Evolutionary conservation across 139 green algal species (phyloP).

Genomic region (Nannochloris sp.): DNA sequence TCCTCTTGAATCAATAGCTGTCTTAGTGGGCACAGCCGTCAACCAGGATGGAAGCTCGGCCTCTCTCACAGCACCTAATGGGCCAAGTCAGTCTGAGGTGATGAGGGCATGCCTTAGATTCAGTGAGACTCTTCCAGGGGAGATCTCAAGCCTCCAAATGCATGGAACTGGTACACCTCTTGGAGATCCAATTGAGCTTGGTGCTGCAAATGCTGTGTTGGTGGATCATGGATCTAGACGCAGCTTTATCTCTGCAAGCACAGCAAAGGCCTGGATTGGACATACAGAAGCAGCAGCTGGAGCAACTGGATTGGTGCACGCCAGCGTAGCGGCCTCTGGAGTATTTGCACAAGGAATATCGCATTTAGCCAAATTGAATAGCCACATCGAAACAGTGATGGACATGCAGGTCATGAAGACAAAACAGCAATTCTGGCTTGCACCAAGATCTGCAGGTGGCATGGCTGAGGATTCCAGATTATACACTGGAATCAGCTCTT

Average conservation of each 20-base stretch:
- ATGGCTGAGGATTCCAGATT: not conserved
- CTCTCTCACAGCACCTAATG: slow-evolving; percentile 43
- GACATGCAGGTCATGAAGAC: slow-evolving; percentile 19
- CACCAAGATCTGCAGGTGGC: not conserved
- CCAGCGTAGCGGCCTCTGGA: slow-evolving; percentile 12
- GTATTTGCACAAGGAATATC: slow-evolving; percentile 21
- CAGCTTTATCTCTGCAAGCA: slow-evolving; percentile 28
- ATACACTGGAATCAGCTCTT: slow-evolving; percentile 40
- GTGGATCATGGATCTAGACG: slow-evolving; percentile 24
- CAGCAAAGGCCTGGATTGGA: slow-evolving; percentile 50
- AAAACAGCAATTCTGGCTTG: slow-evolving; percentile 10
- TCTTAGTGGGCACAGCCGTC: slow-evolving; percentile 24
- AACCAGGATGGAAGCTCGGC: slow-evolving; percentile 47
- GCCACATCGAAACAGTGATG: slow-evolving; percentile 24
- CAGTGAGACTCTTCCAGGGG: slow-evolving; percentile 15
- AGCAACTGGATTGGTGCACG: slow-evolving; percentile 41
- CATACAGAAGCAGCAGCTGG: slow-evolving; percentile 78
- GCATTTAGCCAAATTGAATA: slow-evolving; percentile 22
- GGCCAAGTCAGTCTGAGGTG: slow-evolving; percentile 41
- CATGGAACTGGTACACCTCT: slow-evolving; percentile 69
- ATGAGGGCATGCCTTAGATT: slow-evolving; percentile 42
- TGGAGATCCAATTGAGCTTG: slow-evolving; percentile 70
- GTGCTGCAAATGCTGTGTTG: slow-evolving; percentile 31
- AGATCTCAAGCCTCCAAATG: slow-evolving; percentile 49
- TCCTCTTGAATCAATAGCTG: not conserved